Evolutionary conservation across 2,329 filamentous ascomycete species (phyloP), one percentile per base, ranked within the genome.

Genomic region (Colletotrichum abscissum): DNA sequence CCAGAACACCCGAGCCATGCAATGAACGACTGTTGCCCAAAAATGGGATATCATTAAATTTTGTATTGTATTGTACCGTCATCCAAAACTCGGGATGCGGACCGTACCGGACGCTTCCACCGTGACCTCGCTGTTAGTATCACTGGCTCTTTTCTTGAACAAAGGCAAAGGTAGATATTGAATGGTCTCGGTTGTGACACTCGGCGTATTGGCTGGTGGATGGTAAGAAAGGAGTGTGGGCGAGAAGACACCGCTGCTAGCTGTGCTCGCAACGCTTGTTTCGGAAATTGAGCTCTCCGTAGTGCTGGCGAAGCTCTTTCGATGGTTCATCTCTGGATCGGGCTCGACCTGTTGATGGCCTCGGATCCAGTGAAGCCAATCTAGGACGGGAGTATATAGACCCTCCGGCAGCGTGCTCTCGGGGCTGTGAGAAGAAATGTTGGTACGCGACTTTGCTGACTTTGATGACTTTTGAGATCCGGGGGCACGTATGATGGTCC

Each of bases 201-300:
- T 19, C 1, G 55, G 56, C 16, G 56, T 42, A 5, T 12, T 60
- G 5, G 38, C 38, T 56, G 49, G 69, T 14, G 57, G 64, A 3
- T 62, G 69, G 49, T 62, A 73, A 0, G 73, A 73, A 26, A 52
- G 57, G 22, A 66, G 33, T 33, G 65, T 69, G 2, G 65, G 62
- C 7, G 73, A 73, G 55, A 74, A 63, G 35, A 74, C 69, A 28
- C 64, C 69, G 22, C 73, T 74, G 38, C 73, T 74, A 12, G 52
- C 63, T 2, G 30, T 24, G 30, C 66, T 55, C 16, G 55, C 60
- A 9, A 56, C 35, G 59, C 69, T 72, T 46, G 22, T 33, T 28
- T 65, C 63, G n/a, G 69, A 68, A 1, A 22, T 3, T 2, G 55
- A 35, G 59, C 59, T 74, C 28, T 55, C 57, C 5, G 38, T 55